These are phyloP conservation scores for Monosporascus sp. DNA, from an alignment of 2,329 filamentous ascomycete genomes.

Conservation along the genomic window DNA sequence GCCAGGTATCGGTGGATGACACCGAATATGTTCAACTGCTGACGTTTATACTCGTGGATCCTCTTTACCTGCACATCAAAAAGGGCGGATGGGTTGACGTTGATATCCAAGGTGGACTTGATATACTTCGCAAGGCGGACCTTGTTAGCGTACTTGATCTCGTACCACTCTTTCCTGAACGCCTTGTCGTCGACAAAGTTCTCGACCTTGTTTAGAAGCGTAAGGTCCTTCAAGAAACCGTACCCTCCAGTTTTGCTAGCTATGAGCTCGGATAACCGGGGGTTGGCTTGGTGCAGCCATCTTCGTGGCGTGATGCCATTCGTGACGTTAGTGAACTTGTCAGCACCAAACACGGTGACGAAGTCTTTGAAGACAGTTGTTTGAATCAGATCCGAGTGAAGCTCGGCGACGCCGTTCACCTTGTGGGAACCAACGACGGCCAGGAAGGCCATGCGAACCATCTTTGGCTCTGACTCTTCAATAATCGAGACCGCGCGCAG, in stretches of 20 bases:
- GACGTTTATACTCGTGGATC: slow-evolving; percentile 98
- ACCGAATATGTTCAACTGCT: slow-evolving; percentile 98
- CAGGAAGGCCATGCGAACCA: slow-evolving; percentile 94
- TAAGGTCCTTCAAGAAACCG: slow-evolving; percentile 86
- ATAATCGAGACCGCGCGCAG: slow-evolving; percentile 90
- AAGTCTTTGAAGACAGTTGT: slow-evolving; percentile 99
- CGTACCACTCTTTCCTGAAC: slow-evolving; percentile 91
- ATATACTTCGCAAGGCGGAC: slow-evolving; percentile 87
- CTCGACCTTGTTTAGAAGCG: slow-evolving; percentile 79
- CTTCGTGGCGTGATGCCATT: slow-evolving; percentile 95
- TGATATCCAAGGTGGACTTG: slow-evolving; percentile 71
- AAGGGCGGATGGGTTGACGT: slow-evolving; percentile 78
- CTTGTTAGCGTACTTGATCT: slow-evolving; percentile 97
- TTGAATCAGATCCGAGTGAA: slow-evolving; percentile 97
- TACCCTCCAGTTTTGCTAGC: slow-evolving; percentile 79
- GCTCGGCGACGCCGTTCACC: slow-evolving; percentile 95
- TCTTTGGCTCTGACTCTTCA: slow-evolving; percentile 93
- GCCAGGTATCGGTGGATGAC: slow-evolving; percentile 90
- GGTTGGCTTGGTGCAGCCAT: slow-evolving; percentile 98
- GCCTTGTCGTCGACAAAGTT: slow-evolving; percentile 75
- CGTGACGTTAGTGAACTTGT: slow-evolving; percentile 98
- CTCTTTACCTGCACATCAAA: slow-evolving; percentile 99
- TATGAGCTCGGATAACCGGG: slow-evolving; percentile 84
- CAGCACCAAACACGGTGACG: slow-evolving; percentile 85
- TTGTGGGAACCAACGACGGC: slow-evolving; percentile 98